phyloP scores from a whole-genome alignment of 371 early-diverging fungal species.

The Rhizopus arrhizus region DNA sequence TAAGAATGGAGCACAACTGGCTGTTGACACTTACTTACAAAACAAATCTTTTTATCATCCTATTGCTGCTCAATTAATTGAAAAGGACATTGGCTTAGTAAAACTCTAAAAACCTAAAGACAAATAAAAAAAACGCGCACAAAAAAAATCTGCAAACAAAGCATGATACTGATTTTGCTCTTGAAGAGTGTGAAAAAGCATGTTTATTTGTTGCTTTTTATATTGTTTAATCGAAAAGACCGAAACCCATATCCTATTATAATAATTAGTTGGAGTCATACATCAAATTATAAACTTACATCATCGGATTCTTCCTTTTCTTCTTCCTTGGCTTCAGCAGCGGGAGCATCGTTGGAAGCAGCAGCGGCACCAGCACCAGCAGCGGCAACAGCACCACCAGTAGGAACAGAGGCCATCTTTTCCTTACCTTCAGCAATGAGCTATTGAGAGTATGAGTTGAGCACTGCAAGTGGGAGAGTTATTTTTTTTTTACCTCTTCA shows the following conservation, averaged over 20 bases:
- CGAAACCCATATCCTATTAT: slow-evolving; percentile 48
- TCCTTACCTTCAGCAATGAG: slow-evolving; percentile 86
- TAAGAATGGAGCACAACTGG: slow-evolving; percentile 73
- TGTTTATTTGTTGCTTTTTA: slow-evolving; percentile 5
- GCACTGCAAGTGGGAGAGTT: neutral
- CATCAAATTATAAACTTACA: slow-evolving; percentile 16
- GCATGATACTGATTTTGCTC: too few species aligned
- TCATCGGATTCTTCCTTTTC: slow-evolving; percentile 91
- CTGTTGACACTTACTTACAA: slow-evolving; percentile 77
- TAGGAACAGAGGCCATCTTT: slow-evolving; percentile 94
- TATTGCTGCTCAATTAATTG: slow-evolving; percentile 82
- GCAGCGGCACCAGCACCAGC: slow-evolving; percentile 57
- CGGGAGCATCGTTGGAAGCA: slow-evolving; percentile 53
- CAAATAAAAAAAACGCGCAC: neutral
- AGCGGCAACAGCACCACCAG: slow-evolving; percentile 84
- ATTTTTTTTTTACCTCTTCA: slow-evolving; percentile 62
- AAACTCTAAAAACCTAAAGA: neutral
- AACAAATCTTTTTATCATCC: slow-evolving; percentile 92
- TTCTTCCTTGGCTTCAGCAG: slow-evolving; percentile 55
- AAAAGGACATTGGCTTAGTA: slow-evolving; percentile 67
- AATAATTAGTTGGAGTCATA: too few species aligned
- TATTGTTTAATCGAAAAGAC: slow-evolving; percentile 50
- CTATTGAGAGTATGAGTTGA: slow-evolving; percentile 24
- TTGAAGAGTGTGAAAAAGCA: too few species aligned
- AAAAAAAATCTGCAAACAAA: too few species aligned